These are phyloP conservation scores for Suhomyces coccinellae DNA, from an alignment of 1,139 yeast species.

Conservation along the genomic window DNA sequence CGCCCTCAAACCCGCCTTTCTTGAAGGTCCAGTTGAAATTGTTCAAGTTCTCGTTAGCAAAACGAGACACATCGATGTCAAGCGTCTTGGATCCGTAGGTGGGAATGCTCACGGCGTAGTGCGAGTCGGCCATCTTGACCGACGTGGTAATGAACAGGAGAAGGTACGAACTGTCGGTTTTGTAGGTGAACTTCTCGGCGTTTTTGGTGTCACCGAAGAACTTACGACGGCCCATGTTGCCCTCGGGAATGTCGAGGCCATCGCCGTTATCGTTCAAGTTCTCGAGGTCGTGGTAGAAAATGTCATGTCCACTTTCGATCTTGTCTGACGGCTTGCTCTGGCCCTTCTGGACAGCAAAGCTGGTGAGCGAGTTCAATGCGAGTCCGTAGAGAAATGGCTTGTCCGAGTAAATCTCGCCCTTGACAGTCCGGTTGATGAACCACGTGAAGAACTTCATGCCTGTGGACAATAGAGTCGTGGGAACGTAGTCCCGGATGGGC, in stretches of 20 bases:
- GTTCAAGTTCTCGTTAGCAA: constrained; percentile 43
- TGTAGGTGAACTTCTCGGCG: constrained; percentile 35
- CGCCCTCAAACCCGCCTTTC: constrained; percentile 40
- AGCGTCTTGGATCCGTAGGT: constrained; percentile 39
- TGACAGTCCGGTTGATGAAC: constrained; percentile 64
- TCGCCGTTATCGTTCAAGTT: constrained; percentile 26
- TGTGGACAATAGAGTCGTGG: constrained; percentile 45
- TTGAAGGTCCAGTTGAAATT: constrained; percentile 49
- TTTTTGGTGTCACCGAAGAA: constrained; percentile 33
- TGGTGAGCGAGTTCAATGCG: constrained; percentile 58
- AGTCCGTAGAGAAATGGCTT: constrained; percentile 64
- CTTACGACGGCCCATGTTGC: constrained; percentile 34
- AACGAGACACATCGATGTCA: constrained; percentile 41
- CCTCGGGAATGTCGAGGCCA: constrained; percentile 29
- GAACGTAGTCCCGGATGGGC: constrained; percentile 61
- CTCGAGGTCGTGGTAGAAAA: constrained; percentile 21
- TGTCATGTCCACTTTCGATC: constrained; percentile 6
- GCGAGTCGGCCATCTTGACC: constrained; percentile 43
- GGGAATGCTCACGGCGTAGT: constrained; percentile 44
- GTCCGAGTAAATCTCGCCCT: constrained; percentile 62
- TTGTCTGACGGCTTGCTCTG: constrained; percentile 6
- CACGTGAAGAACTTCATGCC: constrained; percentile 57
- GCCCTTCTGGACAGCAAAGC: constrained; percentile 21
- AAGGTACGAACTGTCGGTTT: constrained; percentile 26
- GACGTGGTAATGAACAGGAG: constrained; percentile 43